A percentile compares a stretch with the other conserved stretches of the same genome.
phyloP scores from a whole-genome alignment of 75 land plant genomes.

The Picea glauca region DNA sequence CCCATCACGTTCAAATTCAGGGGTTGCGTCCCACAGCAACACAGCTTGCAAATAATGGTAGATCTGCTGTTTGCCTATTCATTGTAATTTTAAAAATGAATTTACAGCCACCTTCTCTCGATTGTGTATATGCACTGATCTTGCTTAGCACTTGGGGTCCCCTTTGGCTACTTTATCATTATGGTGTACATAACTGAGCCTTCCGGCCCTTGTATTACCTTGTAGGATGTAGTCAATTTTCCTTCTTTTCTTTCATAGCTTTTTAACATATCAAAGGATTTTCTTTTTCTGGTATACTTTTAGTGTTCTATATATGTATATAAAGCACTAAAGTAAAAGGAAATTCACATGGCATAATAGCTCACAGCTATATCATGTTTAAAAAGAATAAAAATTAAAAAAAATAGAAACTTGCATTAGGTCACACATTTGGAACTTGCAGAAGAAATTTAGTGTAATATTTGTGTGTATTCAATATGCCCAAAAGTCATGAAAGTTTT shows the following conservation, averaged over 20 bases:
- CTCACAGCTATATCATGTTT: not conserved
- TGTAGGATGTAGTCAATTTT: not conserved
- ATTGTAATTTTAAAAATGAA: too few relatives aligned
- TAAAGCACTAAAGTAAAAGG: not conserved
- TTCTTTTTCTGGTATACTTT: not conserved
- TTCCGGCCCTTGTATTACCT: not conserved
- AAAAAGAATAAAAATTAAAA: too few relatives aligned
- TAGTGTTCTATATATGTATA: not conserved
- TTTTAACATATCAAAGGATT: not conserved
- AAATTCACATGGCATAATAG: not conserved
- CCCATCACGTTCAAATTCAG: too few relatives aligned
- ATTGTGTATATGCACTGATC: too few relatives aligned
- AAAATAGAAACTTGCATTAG: too few relatives aligned
- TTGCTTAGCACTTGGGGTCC: too few relatives aligned
- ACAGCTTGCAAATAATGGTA: too few relatives aligned
- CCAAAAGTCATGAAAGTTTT: slow-evolving; percentile 2
- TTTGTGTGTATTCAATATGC: not conserved
- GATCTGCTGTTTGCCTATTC: too few relatives aligned
- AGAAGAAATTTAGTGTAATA: not conserved
- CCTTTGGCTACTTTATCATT: too few relatives aligned
- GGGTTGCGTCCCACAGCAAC: too few relatives aligned
- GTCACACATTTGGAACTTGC: not conserved
- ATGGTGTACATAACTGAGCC: not conserved
- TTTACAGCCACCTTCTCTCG: too few relatives aligned
- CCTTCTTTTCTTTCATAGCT: not conserved